Evolutionary conservation across 2,329 filamentous ascomycete species (phyloP), one percentile per base, ranked within the genome.

Genomic region (Aspergillus spinulosporus): DNA sequence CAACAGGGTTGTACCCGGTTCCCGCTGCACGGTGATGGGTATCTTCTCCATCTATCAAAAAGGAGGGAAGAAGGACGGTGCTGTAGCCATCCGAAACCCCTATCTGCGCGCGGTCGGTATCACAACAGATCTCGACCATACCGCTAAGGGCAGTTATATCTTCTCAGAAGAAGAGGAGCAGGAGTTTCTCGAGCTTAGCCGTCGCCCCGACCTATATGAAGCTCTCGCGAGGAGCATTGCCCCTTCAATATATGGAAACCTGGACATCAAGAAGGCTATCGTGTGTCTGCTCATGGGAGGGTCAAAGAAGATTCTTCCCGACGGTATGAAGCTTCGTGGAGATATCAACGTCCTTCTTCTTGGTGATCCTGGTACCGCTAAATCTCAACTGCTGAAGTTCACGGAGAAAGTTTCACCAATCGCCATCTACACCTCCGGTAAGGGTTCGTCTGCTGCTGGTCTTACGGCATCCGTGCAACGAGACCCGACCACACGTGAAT

Each of bases 11-110:
- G 92, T 99, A 3, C 94, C 94, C 4, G 94, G 94, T 31, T 95
- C 93, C 49, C 84, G 93, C 71, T 99, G 94, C 73, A 96, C 92
- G 2, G 83, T 99, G 14, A 97, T 94, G 84, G 94, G 94, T 15
- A 91, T 99, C 34, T 99, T 97, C 78, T 97, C 93, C 31, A 97
- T 97, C 68, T 99, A 97, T 74, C 91, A 97, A 73, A 97, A 97
- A 74, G 89, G 88, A 40, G 88, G 85, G 42, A 95, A 92, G 74
- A 89, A 88, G 65, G 87, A 86, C 51, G 88, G 88, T 1, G 94
- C 94, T 1, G 92, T 97, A 2, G 94, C 94, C 6, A 97, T 99
- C 66, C 85, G 94, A 62, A 97, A 95, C 47, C 94, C 94, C 0
- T 99, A 99, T 69, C 81, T 99, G 9, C 85, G 94, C 61, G 92